These are phyloP conservation scores for Aleurites moluccanus DNA, from an alignment of 441 rosid genomes.

Conservation along the genomic window DNA sequence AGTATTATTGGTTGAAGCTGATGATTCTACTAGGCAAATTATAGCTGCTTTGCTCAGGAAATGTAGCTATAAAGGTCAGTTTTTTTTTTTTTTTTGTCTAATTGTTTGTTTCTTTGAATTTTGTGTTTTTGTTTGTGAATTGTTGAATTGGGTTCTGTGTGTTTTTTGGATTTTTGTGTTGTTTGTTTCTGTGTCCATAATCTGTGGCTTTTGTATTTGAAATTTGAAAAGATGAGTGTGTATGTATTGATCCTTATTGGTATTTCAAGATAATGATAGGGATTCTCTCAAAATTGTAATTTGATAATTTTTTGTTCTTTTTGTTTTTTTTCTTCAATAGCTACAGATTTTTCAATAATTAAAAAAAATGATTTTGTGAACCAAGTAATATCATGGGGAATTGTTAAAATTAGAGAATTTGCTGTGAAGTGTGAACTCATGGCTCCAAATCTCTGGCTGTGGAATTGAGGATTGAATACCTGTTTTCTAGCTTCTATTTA, in stretches of 20 bases:
- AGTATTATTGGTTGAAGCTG: slow-evolving; percentile 87
- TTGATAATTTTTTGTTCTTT: neutral
- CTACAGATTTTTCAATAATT: no score
- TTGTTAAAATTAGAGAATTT: neutral
- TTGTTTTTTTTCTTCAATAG: neutral
- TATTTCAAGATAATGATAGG: neutral
- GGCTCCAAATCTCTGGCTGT: neutral
- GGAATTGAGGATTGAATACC: neutral
- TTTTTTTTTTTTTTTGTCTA: neutral
- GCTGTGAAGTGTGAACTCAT: neutral
- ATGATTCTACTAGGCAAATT: slow-evolving; percentile 92
- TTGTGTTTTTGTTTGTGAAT: neutral
- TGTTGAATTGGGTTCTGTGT: neutral
- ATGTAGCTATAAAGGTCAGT: slow-evolving; percentile 81
- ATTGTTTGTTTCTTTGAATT: neutral
- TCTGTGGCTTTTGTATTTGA: neutral
- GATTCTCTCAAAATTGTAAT: neutral
- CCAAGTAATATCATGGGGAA: neutral
- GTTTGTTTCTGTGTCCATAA: neutral
- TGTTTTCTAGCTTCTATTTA: neutral
- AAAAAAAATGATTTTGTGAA: no score
- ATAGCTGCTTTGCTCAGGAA: slow-evolving; percentile 78
- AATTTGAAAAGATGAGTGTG: neutral
- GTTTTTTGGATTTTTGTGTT: neutral
- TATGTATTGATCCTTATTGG: neutral